These are phyloP conservation scores for Candida saitoana DNA, from an alignment of 805 yeast genomes.

Conservation along the genomic window DNA sequence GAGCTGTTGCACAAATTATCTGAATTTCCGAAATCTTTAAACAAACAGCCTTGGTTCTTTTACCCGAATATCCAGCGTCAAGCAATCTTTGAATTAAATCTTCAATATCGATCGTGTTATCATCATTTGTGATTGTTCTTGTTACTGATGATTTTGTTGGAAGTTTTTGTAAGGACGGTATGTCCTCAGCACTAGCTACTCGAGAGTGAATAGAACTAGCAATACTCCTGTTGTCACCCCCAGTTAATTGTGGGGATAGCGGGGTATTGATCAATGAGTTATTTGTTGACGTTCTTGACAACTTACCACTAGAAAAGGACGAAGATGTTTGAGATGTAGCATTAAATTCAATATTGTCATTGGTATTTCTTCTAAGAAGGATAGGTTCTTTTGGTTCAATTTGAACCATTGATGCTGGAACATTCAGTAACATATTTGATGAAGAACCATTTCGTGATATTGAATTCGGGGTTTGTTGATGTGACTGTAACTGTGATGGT, in stretches of 20 bases:
- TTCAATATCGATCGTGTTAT: constrained; percentile 55
- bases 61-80: constrained; percentile 96
- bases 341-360: constrained; percentile 23
- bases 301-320: constrained; percentile 5
- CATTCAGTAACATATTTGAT: constrained; percentile 17
- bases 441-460: constrained; percentile 5
- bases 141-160: constrained; percentile 8
- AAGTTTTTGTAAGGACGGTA: constrained; percentile 8
- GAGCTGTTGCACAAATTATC: constrained; percentile 76
- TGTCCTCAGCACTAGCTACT: constrained; percentile 2
- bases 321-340: constrained; percentile 1
- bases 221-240: constrained; percentile 10
- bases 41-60: constrained; percentile 84
- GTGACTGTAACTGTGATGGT: background rate
- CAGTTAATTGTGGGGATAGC: constrained; percentile 15
- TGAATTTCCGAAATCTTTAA: constrained; percentile 87
- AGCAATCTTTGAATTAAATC: constrained; percentile 84
- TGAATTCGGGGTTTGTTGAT: background rate
- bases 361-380: constrained; percentile 50
- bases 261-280: constrained; percentile 14
- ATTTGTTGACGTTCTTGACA: constrained; percentile 23
- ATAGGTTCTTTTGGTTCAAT: constrained; percentile 74
- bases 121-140: constrained; percentile 2
- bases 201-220: constrained; percentile 14
- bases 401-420: constrained; percentile 68